Evolutionary conservation across 1,284 basidiomycete species (phyloP).

Genomic region (Marasmius oreades): DNA sequence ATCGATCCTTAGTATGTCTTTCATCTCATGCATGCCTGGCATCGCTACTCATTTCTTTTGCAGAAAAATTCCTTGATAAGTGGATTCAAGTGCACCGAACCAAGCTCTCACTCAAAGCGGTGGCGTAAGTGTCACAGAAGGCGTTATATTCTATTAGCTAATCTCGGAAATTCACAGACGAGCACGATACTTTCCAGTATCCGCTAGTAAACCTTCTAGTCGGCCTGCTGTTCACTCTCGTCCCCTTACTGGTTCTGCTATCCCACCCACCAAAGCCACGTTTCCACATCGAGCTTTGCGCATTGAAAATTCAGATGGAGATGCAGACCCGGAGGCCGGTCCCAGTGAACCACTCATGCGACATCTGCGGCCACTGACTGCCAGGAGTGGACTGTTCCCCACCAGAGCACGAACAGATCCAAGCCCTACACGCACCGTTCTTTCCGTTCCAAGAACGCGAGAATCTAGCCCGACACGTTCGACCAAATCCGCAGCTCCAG

Average conservation of each 20-base stretch:
- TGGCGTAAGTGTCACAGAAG: conserved; percentile 56
- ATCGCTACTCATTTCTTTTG: conserved; percentile 14
- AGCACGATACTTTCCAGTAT: conserved; percentile 68
- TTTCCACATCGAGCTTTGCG: conserved; percentile 29
- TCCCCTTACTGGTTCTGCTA: conserved; percentile 19
- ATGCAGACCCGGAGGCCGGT: conserved; percentile 24
- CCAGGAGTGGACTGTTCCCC: conserved; percentile 11
- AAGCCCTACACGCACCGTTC: conserved; percentile 12
- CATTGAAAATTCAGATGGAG: conserved; percentile 27
- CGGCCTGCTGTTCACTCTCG: conserved; percentile 12
- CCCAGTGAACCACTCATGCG: conserved; percentile 10
- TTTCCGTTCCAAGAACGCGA: conserved; percentile 28
- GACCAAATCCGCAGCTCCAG: conserved; percentile 22
- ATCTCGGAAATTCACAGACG: conserved; percentile 33
- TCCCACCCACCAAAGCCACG: conserved; percentile 21
- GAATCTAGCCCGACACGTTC: conserved; percentile 39
- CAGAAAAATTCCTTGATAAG: conserved; percentile 56
- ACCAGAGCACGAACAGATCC: conserved; percentile 10
- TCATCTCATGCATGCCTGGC: conserved; percentile 6
- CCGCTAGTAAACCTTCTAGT: conserved; percentile 36
- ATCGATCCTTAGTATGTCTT: conserved; percentile 56
- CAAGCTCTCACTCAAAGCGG: conserved; percentile 72
- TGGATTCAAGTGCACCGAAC: conserved; percentile 66
- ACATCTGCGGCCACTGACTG: conserved; percentile 1
- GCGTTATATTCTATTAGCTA: conserved; percentile 16